These are phyloP conservation scores for Chrysoporthe austroafricana DNA, from an alignment of 2,329 filamentous ascomycete genomes.

Conservation along the genomic window DNA sequence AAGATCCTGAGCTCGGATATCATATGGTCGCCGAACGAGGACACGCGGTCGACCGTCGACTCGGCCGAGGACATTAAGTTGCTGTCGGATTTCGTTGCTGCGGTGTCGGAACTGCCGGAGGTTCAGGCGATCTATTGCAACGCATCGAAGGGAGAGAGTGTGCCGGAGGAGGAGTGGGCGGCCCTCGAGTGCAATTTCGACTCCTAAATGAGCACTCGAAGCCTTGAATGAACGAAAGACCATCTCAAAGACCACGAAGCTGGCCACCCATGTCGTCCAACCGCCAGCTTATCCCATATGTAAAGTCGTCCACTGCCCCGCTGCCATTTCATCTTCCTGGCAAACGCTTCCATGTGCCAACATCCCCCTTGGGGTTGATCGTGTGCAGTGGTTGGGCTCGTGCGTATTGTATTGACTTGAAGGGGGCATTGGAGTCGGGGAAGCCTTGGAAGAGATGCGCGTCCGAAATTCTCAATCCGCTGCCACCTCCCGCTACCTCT, in stretches of 20 bases:
- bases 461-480: background rate
- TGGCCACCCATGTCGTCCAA: background rate
- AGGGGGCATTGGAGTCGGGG: background rate
- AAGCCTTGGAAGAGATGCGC: background rate
- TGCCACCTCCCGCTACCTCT: too few relatives aligned
- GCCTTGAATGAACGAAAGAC: background rate
- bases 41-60: conserved; percentile 70
- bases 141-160: conserved; percentile 49
- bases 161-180: conserved; percentile 59
- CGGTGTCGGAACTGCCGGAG: conserved; percentile 68
- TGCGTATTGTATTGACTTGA: background rate
- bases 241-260: background rate
- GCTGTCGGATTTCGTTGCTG: conserved; percentile 63
- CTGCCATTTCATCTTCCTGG: background rate
- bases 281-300: background rate
- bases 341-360: background rate
- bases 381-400: background rate
- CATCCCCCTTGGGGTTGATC: background rate
- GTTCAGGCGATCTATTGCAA: conserved; percentile 84
- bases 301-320: background rate
- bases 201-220: conserved; percentile 32
- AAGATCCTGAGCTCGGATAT: conserved; percentile 78
- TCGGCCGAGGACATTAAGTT: conserved; percentile 57
- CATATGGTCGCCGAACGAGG: conserved; percentile 81
- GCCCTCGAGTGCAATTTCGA: conserved; percentile 58